phyloP scores from a whole-genome alignment of 306 rosid genomes.

The Cicer judaicum region DNA sequence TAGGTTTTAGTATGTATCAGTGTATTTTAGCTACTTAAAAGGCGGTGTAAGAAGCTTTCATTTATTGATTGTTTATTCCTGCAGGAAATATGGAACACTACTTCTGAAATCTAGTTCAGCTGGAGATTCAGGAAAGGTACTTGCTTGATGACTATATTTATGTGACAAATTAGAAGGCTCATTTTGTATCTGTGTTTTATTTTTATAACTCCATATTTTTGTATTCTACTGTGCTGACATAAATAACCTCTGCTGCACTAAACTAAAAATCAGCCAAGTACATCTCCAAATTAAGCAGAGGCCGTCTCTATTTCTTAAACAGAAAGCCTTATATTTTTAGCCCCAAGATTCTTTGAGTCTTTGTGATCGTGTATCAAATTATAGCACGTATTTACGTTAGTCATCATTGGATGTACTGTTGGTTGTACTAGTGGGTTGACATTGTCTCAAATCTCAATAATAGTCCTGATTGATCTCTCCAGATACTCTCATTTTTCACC shows the following conservation, averaged over 20 bases:
- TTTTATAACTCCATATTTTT: background rate
- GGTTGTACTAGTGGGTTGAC: background rate
- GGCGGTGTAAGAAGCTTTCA: conserved; percentile 1
- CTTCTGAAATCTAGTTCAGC: conserved; percentile 57
- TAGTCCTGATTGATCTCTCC: background rate
- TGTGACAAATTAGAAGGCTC: background rate
- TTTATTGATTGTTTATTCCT: conserved; percentile 29
- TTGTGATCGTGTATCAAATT: conserved; percentile 27
- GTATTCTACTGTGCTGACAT: background rate
- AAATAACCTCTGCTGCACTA: background rate
- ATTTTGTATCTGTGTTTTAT: conserved; percentile 12
- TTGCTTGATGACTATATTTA: conserved; percentile 34
- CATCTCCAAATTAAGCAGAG: background rate
- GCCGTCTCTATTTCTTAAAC: conserved; percentile 8
- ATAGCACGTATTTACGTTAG: conserved; percentile 19
- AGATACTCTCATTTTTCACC: conserved; percentile 31
- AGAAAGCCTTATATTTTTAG: background rate
- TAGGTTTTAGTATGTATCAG: conserved; percentile 17
- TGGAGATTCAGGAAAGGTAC: conserved; percentile 61
- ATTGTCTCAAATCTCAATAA: conserved; percentile 17
- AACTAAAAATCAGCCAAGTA: background rate
- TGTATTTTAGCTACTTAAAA: conserved; percentile 33
- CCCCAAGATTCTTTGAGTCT: background rate
- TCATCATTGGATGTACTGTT: conserved; percentile 11
- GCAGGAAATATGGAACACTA: conserved; percentile 89